Percentiles rank a stretch among this genome's conserved stretches.
Conservation (phyloP, 106 monocot genomes). For the Acorus calamus region DNA sequence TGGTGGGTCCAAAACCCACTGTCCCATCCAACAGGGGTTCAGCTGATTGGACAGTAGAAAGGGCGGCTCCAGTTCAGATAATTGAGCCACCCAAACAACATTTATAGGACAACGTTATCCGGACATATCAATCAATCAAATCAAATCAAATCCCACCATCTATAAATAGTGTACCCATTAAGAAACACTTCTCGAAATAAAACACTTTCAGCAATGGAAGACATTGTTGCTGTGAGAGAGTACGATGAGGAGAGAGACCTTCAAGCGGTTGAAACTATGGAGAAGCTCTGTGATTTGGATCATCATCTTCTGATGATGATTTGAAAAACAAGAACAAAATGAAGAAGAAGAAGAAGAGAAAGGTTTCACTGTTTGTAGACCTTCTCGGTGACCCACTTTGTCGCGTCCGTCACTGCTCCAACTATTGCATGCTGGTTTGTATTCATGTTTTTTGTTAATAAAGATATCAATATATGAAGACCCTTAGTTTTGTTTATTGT, state of each 20-base stretch:
- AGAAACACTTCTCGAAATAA: no score
- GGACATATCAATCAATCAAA: no score
- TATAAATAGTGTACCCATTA: no score
- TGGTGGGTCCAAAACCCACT: no score
- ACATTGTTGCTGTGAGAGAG: constrained; percentile 28
- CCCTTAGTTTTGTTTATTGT: neutral
- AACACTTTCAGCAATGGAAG: no score
- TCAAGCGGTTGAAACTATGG: constrained; percentile 49
- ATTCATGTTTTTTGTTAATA: neutral
- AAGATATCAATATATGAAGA: neutral
- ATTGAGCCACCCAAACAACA: no score
- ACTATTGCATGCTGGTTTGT: constrained; percentile 53
- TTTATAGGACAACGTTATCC: no score
- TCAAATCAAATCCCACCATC: no score
- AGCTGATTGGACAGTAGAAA: no score
- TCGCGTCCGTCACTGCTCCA: constrained; percentile 38
- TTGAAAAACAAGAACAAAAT: no score
- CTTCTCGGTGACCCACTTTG: constrained; percentile 45
- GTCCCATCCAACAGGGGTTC: no score
- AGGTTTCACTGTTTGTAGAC: constrained; percentile 28
- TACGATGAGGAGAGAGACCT: constrained; percentile 36
- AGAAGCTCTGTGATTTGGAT: constrained; percentile 35
- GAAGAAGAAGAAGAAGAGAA: constrained; percentile 15
- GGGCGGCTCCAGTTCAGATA: no score
- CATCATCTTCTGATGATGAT: neutral